Evolutionary conservation across 2,329 filamentous ascomycete genomes (phyloP).

Genomic region (Diplodia seriata): DNA sequence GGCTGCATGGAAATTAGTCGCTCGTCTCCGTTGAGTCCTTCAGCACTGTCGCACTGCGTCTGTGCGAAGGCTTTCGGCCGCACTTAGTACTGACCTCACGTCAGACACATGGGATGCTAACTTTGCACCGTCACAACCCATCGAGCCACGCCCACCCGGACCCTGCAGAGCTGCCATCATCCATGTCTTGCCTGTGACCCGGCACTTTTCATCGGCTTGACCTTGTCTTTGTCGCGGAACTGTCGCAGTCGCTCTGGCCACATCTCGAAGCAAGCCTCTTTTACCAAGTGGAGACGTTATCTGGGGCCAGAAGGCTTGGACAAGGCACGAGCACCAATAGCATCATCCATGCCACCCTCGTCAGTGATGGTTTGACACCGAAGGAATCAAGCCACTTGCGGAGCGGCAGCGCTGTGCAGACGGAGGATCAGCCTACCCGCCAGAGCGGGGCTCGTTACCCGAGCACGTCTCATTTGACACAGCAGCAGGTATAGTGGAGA

Average conservation of each 20-base stretch:
- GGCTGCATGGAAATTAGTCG: constrained; percentile 13
- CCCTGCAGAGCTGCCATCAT: background rate
- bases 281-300: constrained; percentile 1
- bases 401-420: constrained; percentile 1
- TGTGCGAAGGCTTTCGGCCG: constrained; percentile 15
- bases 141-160: background rate
- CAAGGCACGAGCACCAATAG: background rate
- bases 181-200: constrained; percentile 5
- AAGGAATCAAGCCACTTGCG: background rate
- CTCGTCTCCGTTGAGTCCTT: background rate
- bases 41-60: constrained; percentile 12
- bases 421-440: constrained; percentile 21
- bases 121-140: constrained; percentile 10
- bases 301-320: background rate
- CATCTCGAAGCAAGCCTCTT: background rate
- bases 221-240: background rate
- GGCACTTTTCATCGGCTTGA: background rate
- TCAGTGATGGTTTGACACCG: background rate
- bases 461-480: constrained; percentile 19
- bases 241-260: constrained; percentile 8
- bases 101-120: constrained; percentile 16
- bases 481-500: constrained; percentile 19
- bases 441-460: constrained; percentile 19
- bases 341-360: constrained; percentile 3
- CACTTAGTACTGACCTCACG: constrained; percentile 16